Evolutionary conservation across 2,329 filamentous ascomycete species (phyloP), one percentile per base, ranked within the genome.

Genomic region (Dryadomyces sulphureus): DNA sequence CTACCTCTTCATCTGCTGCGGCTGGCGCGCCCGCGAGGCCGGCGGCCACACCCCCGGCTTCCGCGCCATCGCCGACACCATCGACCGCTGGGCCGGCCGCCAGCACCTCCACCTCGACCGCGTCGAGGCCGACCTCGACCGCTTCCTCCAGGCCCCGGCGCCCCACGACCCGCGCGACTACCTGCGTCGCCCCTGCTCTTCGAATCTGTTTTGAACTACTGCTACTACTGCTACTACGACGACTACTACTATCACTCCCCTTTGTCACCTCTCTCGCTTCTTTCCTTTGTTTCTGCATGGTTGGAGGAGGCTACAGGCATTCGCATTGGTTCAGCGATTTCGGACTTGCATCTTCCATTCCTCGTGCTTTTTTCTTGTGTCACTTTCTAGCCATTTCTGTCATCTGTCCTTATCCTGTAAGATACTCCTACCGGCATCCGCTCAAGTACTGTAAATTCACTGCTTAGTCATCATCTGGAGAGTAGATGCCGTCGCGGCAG

Each of bases 401-500:
- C 4, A 32, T 22, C 8, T 22, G 20, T 21, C 9, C 38, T 24
- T n/a, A 5, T 25, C 17, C n/a, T 5, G 19, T 8, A 14, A 17
- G 36, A 30, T 32, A 20, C 5, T 21, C 24, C 27, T 21, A n/a
- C n/a, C n/a, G n/a, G n/a, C n/a, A n/a, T n/a, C n/a, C n/a, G n/a
- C n/a, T n/a, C n/a, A n/a, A n/a, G n/a, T n/a, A n/a, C n/a, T n/a
- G n/a, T n/a, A n/a, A n/a, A n/a, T 20, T 43, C 36, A 12, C 8
- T 42, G 52, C 47, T 22, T 45, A 43, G 12, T 44, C 47, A 11
- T 44, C 45, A 40, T 53, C 49, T 2, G 50, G 48, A 3, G 48
- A 34, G 60, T 79, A 84, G 39, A 96, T 81, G 8, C 79, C 87
- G 59, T 94, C 87, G 58, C 85, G 85, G 65, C 89, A 93, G 49